Evolutionary conservation across 306 rosid species (phyloP).

Genomic region (Quercus gilva): DNA sequence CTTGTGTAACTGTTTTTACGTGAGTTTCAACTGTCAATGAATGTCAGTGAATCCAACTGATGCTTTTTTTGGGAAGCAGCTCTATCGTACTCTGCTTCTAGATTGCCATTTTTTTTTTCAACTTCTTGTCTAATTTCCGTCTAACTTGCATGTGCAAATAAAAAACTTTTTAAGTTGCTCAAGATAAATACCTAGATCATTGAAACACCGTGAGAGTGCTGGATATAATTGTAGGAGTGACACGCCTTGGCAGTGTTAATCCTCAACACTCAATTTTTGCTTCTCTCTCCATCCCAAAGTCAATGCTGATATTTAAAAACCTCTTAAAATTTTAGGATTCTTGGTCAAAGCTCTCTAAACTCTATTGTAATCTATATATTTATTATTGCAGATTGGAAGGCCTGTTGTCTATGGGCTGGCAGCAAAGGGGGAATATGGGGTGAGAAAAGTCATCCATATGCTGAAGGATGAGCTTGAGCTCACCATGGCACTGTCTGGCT

Average conservation of each 20-base stretch:
- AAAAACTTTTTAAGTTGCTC: background rate
- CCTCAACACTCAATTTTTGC: no score
- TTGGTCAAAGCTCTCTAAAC: background rate
- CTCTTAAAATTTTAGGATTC: background rate
- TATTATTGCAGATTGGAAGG: background rate
- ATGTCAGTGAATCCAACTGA: background rate
- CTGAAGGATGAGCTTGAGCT: slow-evolving; percentile 58
- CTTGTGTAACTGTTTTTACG: background rate
- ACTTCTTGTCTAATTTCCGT: background rate
- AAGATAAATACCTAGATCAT: background rate
- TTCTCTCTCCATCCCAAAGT: background rate
- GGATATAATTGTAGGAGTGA: no score
- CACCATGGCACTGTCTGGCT: slow-evolving; percentile 55
- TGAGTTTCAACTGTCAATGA: background rate
- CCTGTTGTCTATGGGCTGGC: slow-evolving; percentile 40
- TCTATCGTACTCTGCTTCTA: background rate
- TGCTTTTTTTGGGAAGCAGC: background rate
- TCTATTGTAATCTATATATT: background rate
- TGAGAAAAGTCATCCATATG: slow-evolving; percentile 45
- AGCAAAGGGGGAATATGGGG: slow-evolving; percentile 55
- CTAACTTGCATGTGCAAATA: background rate
- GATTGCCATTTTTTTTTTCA: background rate
- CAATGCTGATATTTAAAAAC: background rate
- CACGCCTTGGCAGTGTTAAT: no score
- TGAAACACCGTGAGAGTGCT: background rate